A percentile compares a stretch with the other conserved stretches of the same genome.
Evolutionary conservation across 805 yeast species (phyloP).

Genomic region (Candida montana): DNA sequence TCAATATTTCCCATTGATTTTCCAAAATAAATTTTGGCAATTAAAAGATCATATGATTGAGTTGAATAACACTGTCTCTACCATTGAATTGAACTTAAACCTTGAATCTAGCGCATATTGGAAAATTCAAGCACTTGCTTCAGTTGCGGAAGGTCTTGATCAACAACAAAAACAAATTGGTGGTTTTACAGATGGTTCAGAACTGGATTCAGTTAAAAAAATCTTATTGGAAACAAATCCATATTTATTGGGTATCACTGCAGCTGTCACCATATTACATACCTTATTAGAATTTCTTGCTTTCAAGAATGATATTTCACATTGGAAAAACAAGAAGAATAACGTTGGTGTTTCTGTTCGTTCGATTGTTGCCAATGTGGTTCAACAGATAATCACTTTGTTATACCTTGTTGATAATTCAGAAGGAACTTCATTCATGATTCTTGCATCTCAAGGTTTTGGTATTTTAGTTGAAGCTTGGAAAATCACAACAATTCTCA

Average conservation of each 20-base stretch:
- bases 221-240: constrained; percentile 34
- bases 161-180: constrained; percentile 25
- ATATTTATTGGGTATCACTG: constrained; percentile 29
- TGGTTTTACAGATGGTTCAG: constrained; percentile 24
- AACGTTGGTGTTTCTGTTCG: constrained; percentile 36
- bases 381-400: constrained; percentile 35
- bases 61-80: constrained; percentile 23
- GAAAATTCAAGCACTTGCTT: constrained; percentile 28
- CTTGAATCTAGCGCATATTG: constrained; percentile 25
- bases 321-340: constrained; percentile 36
- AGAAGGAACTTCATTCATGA: constrained; percentile 35
- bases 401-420: constrained; percentile 33
- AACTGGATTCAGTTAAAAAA: constrained; percentile 32
- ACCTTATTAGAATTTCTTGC: constrained; percentile 36
- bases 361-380: constrained; percentile 34
- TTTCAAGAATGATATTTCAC: constrained; percentile 36
- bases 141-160: constrained; percentile 26
- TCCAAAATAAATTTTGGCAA: constrained; percentile 37
- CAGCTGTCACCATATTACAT: constrained; percentile 30
- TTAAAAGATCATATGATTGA: constrained; percentile 30
- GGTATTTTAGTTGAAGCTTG: constrained; percentile 38
- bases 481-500: constrained; percentile 35
- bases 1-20: constrained; percentile 33
- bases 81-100: constrained; percentile 26
- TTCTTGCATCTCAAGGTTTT: constrained; percentile 31